Evolutionary conservation across 2,329 filamentous ascomycete genomes (phyloP).

Genomic region (Colletotrichum sp.): DNA sequence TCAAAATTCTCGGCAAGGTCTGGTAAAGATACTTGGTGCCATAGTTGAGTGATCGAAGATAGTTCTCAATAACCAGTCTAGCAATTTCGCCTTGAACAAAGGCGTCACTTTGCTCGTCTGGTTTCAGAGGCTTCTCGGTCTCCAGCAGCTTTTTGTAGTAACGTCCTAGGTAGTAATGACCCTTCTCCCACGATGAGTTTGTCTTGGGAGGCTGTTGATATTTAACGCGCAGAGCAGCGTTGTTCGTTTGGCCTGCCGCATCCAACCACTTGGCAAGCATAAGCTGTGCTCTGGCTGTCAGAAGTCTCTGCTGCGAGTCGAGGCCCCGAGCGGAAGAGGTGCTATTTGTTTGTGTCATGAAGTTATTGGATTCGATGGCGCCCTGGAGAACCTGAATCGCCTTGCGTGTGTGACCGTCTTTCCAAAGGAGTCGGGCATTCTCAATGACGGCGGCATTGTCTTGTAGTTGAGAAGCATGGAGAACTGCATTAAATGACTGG

Average conservation of each 20-base stretch:
- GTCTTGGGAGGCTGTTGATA: constrained; percentile 84
- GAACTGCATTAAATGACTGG: constrained; percentile 91
- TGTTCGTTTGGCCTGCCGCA: constrained; percentile 89
- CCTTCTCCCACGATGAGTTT: constrained; percentile 85
- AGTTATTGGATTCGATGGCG: constrained; percentile 83
- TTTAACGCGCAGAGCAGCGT: constrained; percentile 76
- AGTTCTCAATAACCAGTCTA: constrained; percentile 92
- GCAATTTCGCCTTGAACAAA: constrained; percentile 83
- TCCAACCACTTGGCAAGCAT: constrained; percentile 97
- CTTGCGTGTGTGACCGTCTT: constrained; percentile 90
- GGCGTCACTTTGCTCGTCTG: constrained; percentile 77
- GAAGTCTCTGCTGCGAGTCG: constrained; percentile 59
- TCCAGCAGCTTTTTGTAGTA: constrained; percentile 98
- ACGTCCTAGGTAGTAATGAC: constrained; percentile 94
- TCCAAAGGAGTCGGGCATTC: constrained; percentile 91
- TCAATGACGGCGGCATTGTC: constrained; percentile 92
- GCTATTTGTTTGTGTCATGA: constrained; percentile 57
- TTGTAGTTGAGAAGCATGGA: constrained; percentile 84
- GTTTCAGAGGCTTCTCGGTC: constrained; percentile 79
- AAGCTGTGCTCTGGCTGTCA: constrained; percentile 81
- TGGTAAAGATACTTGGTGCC: constrained; percentile 97
- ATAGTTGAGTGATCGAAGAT: constrained; percentile 82
- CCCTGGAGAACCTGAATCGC: constrained; percentile 91
- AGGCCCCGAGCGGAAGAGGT: constrained; percentile 43
- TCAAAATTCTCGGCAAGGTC: constrained; percentile 88